A percentile compares a stretch with the other conserved stretches of the same genome.
Evolutionary conservation across 345 rosid genomes (phyloP).

Genomic region (Angophora floribunda): DNA sequence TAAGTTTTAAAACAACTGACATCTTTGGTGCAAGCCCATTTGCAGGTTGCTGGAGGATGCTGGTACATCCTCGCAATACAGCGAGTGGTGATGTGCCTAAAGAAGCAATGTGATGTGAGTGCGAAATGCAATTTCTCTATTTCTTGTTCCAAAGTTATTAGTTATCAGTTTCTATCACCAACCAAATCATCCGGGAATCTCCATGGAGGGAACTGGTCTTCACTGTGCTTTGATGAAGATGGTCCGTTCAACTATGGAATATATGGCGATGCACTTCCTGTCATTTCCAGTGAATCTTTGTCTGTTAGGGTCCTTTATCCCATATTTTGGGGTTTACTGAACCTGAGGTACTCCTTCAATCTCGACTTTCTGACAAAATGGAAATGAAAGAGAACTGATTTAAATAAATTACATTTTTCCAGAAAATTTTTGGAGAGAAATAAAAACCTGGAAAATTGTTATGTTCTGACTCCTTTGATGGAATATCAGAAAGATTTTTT

Average conservation of each 20-base stretch:
- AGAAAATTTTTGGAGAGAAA: not conserved
- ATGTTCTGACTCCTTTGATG: not conserved
- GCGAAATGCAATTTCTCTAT: constrained; percentile 16
- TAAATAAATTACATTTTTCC: not conserved
- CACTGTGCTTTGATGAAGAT: constrained; percentile 25
- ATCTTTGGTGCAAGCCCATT: too few species aligned
- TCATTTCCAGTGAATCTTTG: constrained; percentile 39
- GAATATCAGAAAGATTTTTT: not conserved
- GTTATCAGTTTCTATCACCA: constrained; percentile 13
- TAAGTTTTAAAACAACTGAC: not conserved
- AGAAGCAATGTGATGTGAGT: constrained; percentile 9
- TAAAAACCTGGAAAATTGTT: not conserved
- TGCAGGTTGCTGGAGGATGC: constrained; percentile 57
- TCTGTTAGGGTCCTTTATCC: constrained; percentile 52
- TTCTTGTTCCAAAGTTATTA: constrained; percentile 33
- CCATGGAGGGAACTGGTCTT: not conserved
- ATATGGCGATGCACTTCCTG: constrained; percentile 40
- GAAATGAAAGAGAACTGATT: not conserved
- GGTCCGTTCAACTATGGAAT: constrained; percentile 49
- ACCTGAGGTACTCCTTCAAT: constrained; percentile 32
- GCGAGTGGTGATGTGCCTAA: constrained; percentile 34
- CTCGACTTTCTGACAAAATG: not conserved
- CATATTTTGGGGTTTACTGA: constrained; percentile 58
- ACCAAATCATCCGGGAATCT: not conserved
- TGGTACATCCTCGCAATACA: constrained; percentile 55